These are phyloP conservation scores for Ophiognomonia clavigignenti-juglandacearum DNA, from an alignment of 2,329 filamentous ascomycete species.

Conservation along the genomic window DNA sequence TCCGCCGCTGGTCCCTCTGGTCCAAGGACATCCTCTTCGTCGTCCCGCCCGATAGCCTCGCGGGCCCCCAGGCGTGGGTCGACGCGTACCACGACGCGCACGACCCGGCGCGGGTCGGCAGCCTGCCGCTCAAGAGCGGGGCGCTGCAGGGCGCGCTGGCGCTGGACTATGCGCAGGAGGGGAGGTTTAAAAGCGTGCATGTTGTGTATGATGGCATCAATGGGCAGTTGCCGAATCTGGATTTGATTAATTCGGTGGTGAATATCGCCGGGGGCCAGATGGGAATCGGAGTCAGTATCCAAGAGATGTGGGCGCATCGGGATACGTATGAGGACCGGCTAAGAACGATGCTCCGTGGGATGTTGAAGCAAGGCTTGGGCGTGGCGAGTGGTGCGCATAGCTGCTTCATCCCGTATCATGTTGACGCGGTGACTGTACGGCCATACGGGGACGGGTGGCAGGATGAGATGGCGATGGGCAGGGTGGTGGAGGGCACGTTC, in stretches of 20 bases:
- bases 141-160: constrained; percentile 88
- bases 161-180: constrained; percentile 85
- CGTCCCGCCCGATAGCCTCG: constrained; percentile 80
- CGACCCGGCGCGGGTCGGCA: constrained; percentile 62
- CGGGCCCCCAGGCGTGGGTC: constrained; percentile 93
- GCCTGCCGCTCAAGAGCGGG: constrained; percentile 84
- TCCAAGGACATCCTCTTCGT: constrained; percentile 97
- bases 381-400: constrained; percentile 88
- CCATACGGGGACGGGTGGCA: constrained; percentile 91
- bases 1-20: constrained; percentile 97
- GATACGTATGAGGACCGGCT: constrained; percentile 78
- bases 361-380: constrained; percentile 87
- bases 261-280: constrained; percentile 87
- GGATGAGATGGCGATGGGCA: constrained; percentile 93
- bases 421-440: constrained; percentile 91
- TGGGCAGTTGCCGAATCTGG: constrained; percentile 89
- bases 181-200: constrained; percentile 81
- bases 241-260: constrained; percentile 91
- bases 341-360: constrained; percentile 83
- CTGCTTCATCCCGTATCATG: constrained; percentile 94
- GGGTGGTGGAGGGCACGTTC: constrained; percentile 85
- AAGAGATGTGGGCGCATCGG: constrained; percentile 78
- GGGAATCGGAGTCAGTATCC: constrained; percentile 77
- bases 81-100: constrained; percentile 96
- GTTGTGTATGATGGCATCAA: constrained; percentile 95